Evolutionary conservation across 495 filamentous ascomycete genomes (phyloP).

Genomic region (Penicillium arizonense): DNA sequence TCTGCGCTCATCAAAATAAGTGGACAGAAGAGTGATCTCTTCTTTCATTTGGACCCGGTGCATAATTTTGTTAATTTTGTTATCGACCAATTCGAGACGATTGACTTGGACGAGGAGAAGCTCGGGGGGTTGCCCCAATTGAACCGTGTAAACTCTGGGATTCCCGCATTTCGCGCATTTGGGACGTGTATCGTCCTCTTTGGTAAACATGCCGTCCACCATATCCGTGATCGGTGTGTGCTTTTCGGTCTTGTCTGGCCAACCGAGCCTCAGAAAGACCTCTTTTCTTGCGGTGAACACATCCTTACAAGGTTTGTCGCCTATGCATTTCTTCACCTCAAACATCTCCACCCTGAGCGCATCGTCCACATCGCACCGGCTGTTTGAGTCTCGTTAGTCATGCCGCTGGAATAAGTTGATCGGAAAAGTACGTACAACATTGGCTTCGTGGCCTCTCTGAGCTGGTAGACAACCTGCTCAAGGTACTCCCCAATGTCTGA

Average conservation of each 20-base stretch:
- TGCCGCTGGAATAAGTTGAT: not conserved
- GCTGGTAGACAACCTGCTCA: slow-evolving; percentile 8
- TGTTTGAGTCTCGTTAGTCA: not conserved
- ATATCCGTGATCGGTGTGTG: not conserved
- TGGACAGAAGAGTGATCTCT: not conserved
- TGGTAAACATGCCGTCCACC: not conserved
- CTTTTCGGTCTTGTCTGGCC: too few species aligned
- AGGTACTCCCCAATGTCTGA: slow-evolving; percentile 30
- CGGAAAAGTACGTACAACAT: slow-evolving; percentile 10
- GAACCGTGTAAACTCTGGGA: not conserved
- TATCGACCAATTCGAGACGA: not conserved
- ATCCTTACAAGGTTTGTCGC: not conserved
- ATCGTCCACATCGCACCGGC: not conserved
- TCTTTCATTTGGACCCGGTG: not conserved
- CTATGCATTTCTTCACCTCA: not conserved
- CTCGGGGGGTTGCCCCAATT: slow-evolving; percentile 7
- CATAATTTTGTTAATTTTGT: not conserved
- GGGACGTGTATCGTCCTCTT: not conserved
- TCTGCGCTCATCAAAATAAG: slow-evolving; percentile 1
- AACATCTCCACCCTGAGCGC: not conserved
- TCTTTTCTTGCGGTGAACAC: not conserved
- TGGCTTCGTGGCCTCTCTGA: not conserved
- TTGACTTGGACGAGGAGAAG: slow-evolving; percentile 14
- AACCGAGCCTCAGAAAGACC: not conserved
- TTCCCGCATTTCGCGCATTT: not conserved